Percentiles rank a stretch among this genome's conserved stretches.
These are phyloP conservation scores for Galium porrigens DNA, from an alignment of 305 asterid species.

Conservation along the genomic window DNA sequence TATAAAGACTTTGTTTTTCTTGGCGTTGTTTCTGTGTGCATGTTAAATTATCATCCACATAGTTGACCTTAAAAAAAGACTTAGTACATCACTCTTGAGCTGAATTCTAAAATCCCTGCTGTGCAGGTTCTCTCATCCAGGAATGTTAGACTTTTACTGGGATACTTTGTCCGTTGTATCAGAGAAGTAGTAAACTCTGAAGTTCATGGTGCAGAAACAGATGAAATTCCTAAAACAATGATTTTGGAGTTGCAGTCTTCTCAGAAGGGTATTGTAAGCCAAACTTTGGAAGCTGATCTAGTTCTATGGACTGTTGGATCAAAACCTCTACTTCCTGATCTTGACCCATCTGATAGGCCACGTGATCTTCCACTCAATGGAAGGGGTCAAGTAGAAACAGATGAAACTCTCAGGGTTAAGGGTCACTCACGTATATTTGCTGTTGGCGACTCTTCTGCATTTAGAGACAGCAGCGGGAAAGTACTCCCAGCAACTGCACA, in stretches of 20 bases:
- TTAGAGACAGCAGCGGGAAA: slow-evolving; percentile 53
- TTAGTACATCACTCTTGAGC: slow-evolving; percentile 7
- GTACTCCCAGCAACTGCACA: slow-evolving; percentile 94
- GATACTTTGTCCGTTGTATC: slow-evolving; percentile 60
- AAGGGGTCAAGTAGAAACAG: slow-evolving; percentile 91
- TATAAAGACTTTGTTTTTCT: too few species aligned
- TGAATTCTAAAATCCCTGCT: slow-evolving; percentile 12
- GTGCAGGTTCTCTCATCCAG: slow-evolving; percentile 82
- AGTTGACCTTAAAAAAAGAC: background rate
- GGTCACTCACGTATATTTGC: slow-evolving; percentile 93
- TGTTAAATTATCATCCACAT: background rate
- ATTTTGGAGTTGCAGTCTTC: slow-evolving; percentile 76
- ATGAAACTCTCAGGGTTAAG: slow-evolving; percentile 82
- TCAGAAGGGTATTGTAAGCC: slow-evolving; percentile 44
- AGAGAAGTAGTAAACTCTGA: slow-evolving; percentile 28
- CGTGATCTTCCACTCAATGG: slow-evolving; percentile 57
- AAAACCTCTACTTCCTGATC: slow-evolving; percentile 51
- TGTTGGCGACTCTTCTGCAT: slow-evolving; percentile 79
- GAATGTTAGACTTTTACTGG: slow-evolving; percentile 67
- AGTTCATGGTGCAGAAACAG: slow-evolving; percentile 23
- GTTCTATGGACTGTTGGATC: slow-evolving; percentile 91
- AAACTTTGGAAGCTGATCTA: slow-evolving; percentile 52
- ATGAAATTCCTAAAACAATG: slow-evolving; percentile 26
- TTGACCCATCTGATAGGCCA: slow-evolving; percentile 39
- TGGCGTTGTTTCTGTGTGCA: background rate